Conservation (phyloP, 306 rosid species). For the Prosopis cineraria region DNA sequence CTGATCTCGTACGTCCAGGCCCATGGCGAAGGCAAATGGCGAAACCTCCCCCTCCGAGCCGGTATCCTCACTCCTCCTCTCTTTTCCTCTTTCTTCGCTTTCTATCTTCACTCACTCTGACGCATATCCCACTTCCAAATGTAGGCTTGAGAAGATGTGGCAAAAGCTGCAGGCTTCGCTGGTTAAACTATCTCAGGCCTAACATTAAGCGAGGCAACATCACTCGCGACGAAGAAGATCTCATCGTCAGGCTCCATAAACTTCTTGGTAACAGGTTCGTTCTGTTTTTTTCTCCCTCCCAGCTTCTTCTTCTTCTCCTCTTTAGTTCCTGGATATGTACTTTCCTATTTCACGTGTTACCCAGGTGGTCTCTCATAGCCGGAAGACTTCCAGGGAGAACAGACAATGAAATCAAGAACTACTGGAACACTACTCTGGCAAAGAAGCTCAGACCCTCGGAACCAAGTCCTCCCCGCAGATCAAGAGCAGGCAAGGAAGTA, state of each 20-base stretch:
- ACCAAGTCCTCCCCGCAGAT: background rate
- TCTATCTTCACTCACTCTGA: background rate
- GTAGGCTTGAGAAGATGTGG: conserved; percentile 13
- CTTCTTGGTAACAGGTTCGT: conserved; percentile 14
- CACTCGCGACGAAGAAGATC: conserved; percentile 13
- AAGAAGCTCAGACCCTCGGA: background rate
- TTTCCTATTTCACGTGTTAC: background rate
- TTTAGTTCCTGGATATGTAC: background rate
- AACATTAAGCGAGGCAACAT: conserved; percentile 16
- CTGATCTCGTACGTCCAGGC: background rate
- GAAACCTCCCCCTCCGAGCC: conserved; percentile 2
- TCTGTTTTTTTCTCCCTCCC: background rate
- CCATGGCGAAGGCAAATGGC: conserved; percentile 16
- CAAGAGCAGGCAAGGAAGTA: background rate
- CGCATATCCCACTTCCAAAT: background rate
- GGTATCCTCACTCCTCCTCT: background rate
- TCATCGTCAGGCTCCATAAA: conserved; percentile 5
- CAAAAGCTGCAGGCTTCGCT: conserved; percentile 10
- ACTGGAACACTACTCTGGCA: conserved; percentile 10
- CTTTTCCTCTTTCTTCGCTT: background rate
- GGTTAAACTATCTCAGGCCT: conserved; percentile 8
- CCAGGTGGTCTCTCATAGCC: conserved; percentile 22
- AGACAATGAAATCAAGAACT: conserved; percentile 21
- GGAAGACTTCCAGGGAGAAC: conserved; percentile 10
- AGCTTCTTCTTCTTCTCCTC: background rate